A percentile compares a stretch with the other conserved stretches of the same genome.
phyloP scores from a whole-genome alignment of 148 eudicot species.

The Spergularia marina region DNA sequence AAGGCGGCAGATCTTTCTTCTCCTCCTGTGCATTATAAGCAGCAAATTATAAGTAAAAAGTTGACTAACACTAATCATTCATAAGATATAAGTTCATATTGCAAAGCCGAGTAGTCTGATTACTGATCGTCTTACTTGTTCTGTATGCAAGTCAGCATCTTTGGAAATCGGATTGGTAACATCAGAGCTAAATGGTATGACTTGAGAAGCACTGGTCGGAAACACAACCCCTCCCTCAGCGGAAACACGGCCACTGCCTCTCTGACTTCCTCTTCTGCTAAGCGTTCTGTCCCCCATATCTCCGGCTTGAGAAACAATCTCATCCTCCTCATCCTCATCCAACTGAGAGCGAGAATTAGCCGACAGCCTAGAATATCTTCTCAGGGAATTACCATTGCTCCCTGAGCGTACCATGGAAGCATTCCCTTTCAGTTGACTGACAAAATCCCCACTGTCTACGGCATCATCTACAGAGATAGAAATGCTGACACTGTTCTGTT shows the following conservation, averaged over 20 bases:
- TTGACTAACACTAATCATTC: background rate
- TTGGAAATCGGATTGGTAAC: background rate
- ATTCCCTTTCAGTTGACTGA: background rate
- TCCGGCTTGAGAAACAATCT: conserved; percentile 20
- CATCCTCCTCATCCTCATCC: conserved; percentile 12
- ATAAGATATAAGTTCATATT: background rate
- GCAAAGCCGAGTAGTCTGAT: background rate
- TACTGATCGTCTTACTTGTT: conserved; percentile 41
- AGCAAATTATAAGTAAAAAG: background rate
- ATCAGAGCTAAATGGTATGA: conserved; percentile 13
- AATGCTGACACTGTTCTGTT: conserved; percentile 8
- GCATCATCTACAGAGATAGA: background rate
- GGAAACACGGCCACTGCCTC: conserved; percentile 8
- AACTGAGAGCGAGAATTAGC: background rate
- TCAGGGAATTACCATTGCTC: conserved; percentile 2
- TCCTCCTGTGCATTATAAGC: conserved; percentile 40
- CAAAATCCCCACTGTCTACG: too few species aligned
- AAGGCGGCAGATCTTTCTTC: conserved; percentile 37
- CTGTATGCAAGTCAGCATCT: conserved; percentile 29
- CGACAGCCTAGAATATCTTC: background rate
- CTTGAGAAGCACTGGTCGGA: conserved; percentile 4
- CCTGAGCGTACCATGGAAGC: background rate
- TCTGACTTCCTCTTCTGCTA: conserved; percentile 15
- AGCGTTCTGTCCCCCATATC: conserved; percentile 9
- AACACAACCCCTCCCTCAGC: background rate